Evolutionary conservation across 2,329 filamentous ascomycete genomes (phyloP), one percentile per base, ranked within the genome.

Genomic region (Colletotrichum sp.): DNA sequence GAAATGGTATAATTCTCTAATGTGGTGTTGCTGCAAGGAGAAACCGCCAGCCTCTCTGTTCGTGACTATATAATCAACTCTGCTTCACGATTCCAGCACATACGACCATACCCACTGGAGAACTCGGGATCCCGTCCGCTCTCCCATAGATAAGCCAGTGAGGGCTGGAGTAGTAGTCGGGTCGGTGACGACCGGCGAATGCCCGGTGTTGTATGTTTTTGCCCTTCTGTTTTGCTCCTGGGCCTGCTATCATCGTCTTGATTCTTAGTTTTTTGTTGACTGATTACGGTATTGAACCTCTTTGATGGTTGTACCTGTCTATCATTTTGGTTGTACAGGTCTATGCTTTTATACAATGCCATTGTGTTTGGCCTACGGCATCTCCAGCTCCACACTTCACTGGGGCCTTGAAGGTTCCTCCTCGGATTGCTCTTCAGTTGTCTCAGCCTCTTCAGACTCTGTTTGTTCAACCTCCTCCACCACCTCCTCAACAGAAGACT

Each of bases 101-200:
- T 73, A 63, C 71, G 65, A 69, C 71, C 71, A 73, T 73, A 73
- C 71, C 71, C 71, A 69, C 38, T 69, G 71, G 71, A 73, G 21
- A 73, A 73, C 71, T 73, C 72, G 72, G 67, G 72, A 74, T 74
- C 72, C 72, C 71, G 71, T 74, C 71, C 71, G 71, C 71, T 74
- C 71, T 74, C 71, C 71, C 71, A 70, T 74, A 70, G 71, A 74
- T 70, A 74, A 74, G 57, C 65, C 66, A 65, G 26, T 64, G 71
- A 69, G 71, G 64, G 71, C 71, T 52, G 65, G 71, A 72, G 34
- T 63, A 63, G 71, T 72, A 72, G 71, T 72, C 67, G 64, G 71
- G 64, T 72, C 71, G 71, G 64, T 68, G 55, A 68, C 55, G 64
- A 73, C 65, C 43, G 52, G 65, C 65, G 65, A 57, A 67, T 57